Conservation (phyloP, 148 eudicot genomes). For the Arctostaphylos glauca region DNA sequence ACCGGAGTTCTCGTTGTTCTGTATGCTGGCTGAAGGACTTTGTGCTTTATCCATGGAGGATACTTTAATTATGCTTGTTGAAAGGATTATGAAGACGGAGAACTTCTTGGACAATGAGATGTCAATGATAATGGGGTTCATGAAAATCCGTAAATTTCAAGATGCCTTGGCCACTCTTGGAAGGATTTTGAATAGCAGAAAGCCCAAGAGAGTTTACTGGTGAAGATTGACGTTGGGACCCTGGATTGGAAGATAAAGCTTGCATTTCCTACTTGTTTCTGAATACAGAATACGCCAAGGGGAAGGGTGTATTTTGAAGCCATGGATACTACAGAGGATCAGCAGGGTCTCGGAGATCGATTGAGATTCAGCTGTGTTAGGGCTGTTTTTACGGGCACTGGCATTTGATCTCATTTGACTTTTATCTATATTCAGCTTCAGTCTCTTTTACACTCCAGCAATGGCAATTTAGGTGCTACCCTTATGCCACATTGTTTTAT, state of each 20-base stretch:
- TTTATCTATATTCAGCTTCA: neutral
- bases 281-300: neutral
- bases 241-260: neutral
- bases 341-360: neutral
- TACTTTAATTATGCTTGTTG: constrained; percentile 59
- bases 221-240: constrained; percentile 16
- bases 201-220: constrained; percentile 41
- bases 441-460: neutral
- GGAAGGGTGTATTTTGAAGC: neutral
- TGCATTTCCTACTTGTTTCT: neutral
- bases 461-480: neutral
- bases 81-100: constrained; percentile 59
- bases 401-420: neutral
- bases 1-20: constrained; percentile 69
- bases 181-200: constrained; percentile 49
- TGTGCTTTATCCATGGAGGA: constrained; percentile 79
- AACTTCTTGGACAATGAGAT: constrained; percentile 62
- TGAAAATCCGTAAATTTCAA: constrained; percentile 75
- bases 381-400: neutral
- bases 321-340: neutral
- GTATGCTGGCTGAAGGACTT: constrained; percentile 90
- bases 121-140: constrained; percentile 71
- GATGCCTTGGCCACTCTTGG: constrained; percentile 81
- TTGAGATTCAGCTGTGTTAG: too few species aligned
- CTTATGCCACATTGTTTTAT: neutral